Evolutionary conservation across 2,329 filamentous ascomycete genomes (phyloP), one percentile per base, ranked within the genome.

Genomic region (Colletotrichum salicis): DNA sequence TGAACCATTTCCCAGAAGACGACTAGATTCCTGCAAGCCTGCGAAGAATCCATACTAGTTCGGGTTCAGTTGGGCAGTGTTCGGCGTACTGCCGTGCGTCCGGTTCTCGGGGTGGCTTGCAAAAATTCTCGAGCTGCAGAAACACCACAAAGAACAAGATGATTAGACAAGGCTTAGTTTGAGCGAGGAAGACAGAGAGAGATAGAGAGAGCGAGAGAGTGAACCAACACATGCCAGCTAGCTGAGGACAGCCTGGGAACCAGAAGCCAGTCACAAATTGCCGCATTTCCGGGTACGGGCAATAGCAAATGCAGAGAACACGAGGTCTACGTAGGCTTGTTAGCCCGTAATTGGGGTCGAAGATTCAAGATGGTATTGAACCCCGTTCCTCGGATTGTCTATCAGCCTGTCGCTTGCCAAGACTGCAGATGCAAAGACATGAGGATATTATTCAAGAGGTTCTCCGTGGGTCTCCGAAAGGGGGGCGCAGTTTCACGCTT

Each of bases 381-480:
- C n/a, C 22, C 51, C 33, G 22, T 37, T 48, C 10, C 13, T 57
- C 45, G 54, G 24, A 22, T 27, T 19, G 24, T 19, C 54, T 59
- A n/a, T 31, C 31, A 58, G 41, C 52, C 58, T 54, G 64, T 68
- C 52, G 69, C 35, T 59, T 22, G 64, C 57, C 64, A 63, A 68
- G 68, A 54, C 24, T 33, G 58, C 58, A 63, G 58, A 67, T 48
- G 68, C 37, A 54, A 45, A 67, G 64, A 71, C 69, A 69, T 37
- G 64, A 69, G n/a, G 69, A 64, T 71, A 69, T 71, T 71, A 71
- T 68, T 71, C 64, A 71, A 71, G 24, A 64, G 22, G 22, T 58
- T 62, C 59, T 64, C 54, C 59, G 69, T 69, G 69, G 58, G 54
- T 69, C 69, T 69, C 68, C 68, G 68, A 22, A 27, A 54, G 31